phyloP scores from a whole-genome alignment of 2,329 filamentous ascomycete genomes.

The Sporothrix curviconia region DNA sequence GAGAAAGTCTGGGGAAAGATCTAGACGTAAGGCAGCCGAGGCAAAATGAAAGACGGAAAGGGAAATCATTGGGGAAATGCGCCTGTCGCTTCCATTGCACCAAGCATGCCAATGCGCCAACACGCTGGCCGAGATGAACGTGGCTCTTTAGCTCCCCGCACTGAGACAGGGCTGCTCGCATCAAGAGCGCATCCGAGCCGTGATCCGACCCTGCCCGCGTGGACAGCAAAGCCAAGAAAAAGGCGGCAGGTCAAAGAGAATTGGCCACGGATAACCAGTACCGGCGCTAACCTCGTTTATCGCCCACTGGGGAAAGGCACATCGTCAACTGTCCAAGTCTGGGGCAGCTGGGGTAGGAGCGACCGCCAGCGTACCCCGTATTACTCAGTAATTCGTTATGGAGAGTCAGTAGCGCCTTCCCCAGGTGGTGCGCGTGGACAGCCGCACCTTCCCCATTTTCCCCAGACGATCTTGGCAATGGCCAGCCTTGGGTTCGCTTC shows the following conservation, averaged over 20 bases:
- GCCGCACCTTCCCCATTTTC: not conserved
- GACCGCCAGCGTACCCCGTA: no score
- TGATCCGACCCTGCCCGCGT: no score
- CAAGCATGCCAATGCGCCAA: no score
- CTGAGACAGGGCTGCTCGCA: not conserved
- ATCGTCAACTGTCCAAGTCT: not conserved
- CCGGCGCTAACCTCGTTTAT: not conserved
- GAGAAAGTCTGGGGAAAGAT: not conserved
- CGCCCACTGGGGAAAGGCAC: not conserved
- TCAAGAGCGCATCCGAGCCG: constrained; percentile 2
- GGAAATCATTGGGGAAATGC: not conserved
- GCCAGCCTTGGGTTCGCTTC: not conserved
- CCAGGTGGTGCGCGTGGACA: no score
- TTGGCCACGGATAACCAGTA: not conserved
- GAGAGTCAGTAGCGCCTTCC: no score
- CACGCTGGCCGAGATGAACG: no score
- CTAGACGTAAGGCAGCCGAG: not conserved
- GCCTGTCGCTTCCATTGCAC: no score
- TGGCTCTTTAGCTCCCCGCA: not conserved
- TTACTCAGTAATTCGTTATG: no score
- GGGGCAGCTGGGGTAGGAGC: no score
- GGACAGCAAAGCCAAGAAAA: constrained; percentile 1
- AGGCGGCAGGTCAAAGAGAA: not conserved
- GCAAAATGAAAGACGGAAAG: not conserved
- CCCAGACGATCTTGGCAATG: no score